Percentiles rank a stretch among this genome's conserved stretches.
Evolutionary conservation across 345 rosid genomes (phyloP).

Genomic region (Rhodomyrtus tomentosa): DNA sequence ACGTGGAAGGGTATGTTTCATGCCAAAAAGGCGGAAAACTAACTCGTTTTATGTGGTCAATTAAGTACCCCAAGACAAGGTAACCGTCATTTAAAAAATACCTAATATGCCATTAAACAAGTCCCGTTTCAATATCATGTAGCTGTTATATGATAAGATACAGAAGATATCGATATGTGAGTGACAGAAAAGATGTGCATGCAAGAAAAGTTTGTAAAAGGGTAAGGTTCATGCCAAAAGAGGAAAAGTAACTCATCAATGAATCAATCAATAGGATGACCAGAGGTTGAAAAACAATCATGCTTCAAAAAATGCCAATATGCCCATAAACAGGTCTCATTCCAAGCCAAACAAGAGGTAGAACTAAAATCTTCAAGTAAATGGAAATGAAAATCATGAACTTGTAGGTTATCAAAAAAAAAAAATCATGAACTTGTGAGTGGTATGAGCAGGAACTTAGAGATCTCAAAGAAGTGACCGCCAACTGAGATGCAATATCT

Average conservation of each 20-base stretch:
- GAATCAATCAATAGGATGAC: neutral
- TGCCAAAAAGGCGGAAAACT: neutral
- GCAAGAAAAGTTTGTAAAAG: neutral
- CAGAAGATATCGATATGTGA: neutral
- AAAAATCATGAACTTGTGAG: no score
- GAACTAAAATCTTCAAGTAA: no score
- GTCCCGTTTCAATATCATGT: neutral
- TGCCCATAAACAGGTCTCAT: no score
- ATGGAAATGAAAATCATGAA: no score
- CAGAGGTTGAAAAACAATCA: neutral
- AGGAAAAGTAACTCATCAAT: neutral
- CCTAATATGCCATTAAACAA: neutral
- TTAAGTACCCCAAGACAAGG: neutral
- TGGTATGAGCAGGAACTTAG: no score
- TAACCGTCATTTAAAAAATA: neutral
- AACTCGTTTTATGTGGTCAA: neutral
- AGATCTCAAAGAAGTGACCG: no score
- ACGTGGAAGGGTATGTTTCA: neutral
- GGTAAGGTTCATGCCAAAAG: neutral
- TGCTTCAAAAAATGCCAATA: neutral
- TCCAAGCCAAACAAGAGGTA: no score
- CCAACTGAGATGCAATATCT: no score
- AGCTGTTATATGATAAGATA: neutral
- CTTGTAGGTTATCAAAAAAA: no score
- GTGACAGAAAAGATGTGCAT: neutral